Evolutionary conservation across 2,329 filamentous ascomycete genomes (phyloP).

Genomic region (Aureobasidium sp.): DNA sequence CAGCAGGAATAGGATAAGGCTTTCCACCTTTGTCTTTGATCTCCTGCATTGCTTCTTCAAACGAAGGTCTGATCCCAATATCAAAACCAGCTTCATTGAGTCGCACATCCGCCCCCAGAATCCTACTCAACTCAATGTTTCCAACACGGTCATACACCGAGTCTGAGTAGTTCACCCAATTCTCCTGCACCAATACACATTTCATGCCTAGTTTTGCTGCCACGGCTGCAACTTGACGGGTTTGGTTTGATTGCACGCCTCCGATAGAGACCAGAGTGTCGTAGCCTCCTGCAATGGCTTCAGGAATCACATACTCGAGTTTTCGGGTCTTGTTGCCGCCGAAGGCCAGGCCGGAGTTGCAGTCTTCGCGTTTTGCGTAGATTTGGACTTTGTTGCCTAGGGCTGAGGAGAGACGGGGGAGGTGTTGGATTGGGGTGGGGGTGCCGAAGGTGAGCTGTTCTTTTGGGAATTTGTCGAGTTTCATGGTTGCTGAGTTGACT

Average conservation of each 20-base stretch:
- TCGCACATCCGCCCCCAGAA: slow-evolving; percentile 41
- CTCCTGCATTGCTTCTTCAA: slow-evolving; percentile 46
- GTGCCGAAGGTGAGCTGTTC: slow-evolving; percentile 52
- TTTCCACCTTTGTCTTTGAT: slow-evolving; percentile 45
- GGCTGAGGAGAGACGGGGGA: slow-evolving; percentile 55
- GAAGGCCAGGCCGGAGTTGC: slow-evolving; percentile 30
- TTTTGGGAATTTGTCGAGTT: slow-evolving; percentile 38
- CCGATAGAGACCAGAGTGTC: slow-evolving; percentile 29
- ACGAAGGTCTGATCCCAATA: slow-evolving; percentile 53
- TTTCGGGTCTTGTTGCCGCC: slow-evolving; percentile 33
- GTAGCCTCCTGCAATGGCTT: slow-evolving; percentile 21
- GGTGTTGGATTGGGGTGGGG: slow-evolving; percentile 58
- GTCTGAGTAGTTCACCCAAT: slow-evolving; percentile 19
- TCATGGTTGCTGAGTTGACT: not conserved
- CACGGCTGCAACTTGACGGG: slow-evolving; percentile 27
- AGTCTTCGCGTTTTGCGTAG: slow-evolving; percentile 65
- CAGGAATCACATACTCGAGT: slow-evolving; percentile 30
- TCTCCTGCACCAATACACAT: slow-evolving; percentile 23
- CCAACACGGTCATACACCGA: slow-evolving; percentile 11
- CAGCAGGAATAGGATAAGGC: slow-evolving; percentile 65
- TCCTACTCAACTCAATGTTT: slow-evolving; percentile 17
- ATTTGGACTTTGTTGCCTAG: slow-evolving; percentile 53
- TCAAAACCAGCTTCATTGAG: slow-evolving; percentile 54
- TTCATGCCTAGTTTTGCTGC: slow-evolving; percentile 25
- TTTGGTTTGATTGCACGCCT: slow-evolving; percentile 31